These are phyloP conservation scores for Blumeriella jaapii DNA, from an alignment of 2,329 filamentous ascomycete species.

Conservation along the genomic window DNA sequence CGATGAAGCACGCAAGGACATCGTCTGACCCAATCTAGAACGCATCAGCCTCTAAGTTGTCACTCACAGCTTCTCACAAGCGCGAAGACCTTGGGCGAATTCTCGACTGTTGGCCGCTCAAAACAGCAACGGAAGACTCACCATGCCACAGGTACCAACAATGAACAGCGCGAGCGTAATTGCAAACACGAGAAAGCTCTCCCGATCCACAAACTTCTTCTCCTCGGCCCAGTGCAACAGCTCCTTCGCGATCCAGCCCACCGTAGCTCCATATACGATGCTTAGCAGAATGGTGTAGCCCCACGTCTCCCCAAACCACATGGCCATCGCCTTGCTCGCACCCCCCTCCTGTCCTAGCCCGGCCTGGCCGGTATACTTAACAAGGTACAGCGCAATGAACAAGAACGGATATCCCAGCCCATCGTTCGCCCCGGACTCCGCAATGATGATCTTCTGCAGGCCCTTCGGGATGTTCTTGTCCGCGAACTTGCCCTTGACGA, in stretches of 20 bases:
- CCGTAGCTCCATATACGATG: slow-evolving; percentile 60
- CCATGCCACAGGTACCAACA: slow-evolving; percentile 79
- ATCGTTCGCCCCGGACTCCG: slow-evolving; percentile 79
- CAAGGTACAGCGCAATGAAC: slow-evolving; percentile 72
- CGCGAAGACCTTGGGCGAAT: no score
- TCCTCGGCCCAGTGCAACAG: slow-evolving; percentile 67
- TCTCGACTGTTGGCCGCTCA: no score
- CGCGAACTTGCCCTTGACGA: slow-evolving; percentile 88
- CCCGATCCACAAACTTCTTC: slow-evolving; percentile 48
- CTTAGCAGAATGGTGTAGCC: slow-evolving; percentile 73
- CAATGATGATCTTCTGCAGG: slow-evolving; percentile 69
- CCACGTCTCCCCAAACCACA: slow-evolving; percentile 83
- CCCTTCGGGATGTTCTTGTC: slow-evolving; percentile 78
- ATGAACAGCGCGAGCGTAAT: slow-evolving; percentile 80
- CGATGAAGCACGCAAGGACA: slow-evolving; percentile 83
- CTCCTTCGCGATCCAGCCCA: slow-evolving; percentile 74
- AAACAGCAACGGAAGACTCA: no score
- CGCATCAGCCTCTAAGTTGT: no score
- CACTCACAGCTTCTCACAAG: no score
- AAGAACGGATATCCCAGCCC: slow-evolving; percentile 78
- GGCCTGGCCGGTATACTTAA: slow-evolving; percentile 58
- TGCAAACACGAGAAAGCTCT: slow-evolving; percentile 40
- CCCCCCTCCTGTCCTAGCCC: slow-evolving; percentile 44
- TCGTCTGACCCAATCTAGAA: slow-evolving; percentile 36
- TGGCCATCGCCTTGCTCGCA: slow-evolving; percentile 51